These are phyloP conservation scores for Trichocladium uniseriatum DNA, from an alignment of 495 filamentous ascomycete genomes.

Conservation along the genomic window DNA sequence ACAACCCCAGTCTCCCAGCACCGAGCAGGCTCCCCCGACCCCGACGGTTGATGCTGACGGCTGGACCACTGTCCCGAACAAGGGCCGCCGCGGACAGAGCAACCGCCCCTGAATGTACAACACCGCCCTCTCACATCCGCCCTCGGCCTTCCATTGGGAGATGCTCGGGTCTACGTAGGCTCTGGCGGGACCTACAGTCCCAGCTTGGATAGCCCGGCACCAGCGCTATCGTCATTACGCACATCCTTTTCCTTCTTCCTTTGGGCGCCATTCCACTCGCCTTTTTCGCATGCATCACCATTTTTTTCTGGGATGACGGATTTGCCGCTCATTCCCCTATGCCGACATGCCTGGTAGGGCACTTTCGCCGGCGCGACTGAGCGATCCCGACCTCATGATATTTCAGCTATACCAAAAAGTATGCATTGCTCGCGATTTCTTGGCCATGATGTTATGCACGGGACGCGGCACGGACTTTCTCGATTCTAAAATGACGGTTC, in stretches of 20 bases:
- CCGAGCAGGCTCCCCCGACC: constrained; percentile 21
- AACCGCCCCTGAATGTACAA: constrained; percentile 24
- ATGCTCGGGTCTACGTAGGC: neutral
- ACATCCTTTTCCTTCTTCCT: neutral
- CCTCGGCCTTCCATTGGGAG: neutral
- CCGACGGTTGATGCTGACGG: constrained; percentile 54
- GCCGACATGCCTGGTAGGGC: neutral
- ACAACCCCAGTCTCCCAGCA: constrained; percentile 23
- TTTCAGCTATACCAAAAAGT: constrained; percentile 6
- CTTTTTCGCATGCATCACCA: neutral
- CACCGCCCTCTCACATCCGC: neutral
- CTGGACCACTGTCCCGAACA: constrained; percentile 65
- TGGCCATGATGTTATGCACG: constrained; percentile 15
- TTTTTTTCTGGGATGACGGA: neutral
- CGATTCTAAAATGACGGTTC: constrained; percentile 3
- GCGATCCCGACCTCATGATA: constrained; percentile 1
- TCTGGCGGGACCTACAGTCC: neutral
- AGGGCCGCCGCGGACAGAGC: constrained; percentile 33
- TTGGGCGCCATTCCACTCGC: neutral
- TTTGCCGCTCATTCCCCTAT: neutral
- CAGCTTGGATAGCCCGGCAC: constrained; percentile 17
- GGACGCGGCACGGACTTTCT: constrained; percentile 9
- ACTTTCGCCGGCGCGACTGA: neutral
- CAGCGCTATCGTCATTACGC: constrained; percentile 6
- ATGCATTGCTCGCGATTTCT: constrained; percentile 7